These are phyloP conservation scores for Carpinus viminea DNA, from an alignment of 306 rosid species.

Conservation along the genomic window DNA sequence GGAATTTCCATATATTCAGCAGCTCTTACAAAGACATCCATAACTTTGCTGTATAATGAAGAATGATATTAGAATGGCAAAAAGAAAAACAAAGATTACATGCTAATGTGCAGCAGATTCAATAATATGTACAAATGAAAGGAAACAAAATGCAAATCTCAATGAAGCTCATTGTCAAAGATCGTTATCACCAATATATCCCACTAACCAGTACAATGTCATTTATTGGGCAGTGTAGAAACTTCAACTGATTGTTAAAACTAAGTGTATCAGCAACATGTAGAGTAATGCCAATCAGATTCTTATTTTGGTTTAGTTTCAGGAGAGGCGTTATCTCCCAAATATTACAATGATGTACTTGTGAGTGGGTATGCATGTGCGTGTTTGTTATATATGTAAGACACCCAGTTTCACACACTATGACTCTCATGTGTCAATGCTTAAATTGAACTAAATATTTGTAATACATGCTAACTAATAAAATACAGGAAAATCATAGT, in stretches of 20 bases:
- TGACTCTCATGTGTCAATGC: background rate
- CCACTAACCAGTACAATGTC: background rate
- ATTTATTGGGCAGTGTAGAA: background rate
- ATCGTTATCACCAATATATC: background rate
- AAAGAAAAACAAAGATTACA: background rate
- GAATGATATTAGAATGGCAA: conserved; percentile 15
- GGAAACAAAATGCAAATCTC: background rate
- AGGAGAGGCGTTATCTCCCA: background rate
- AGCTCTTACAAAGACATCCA: conserved; percentile 97
- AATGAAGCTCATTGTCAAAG: background rate
- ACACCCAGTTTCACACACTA: background rate
- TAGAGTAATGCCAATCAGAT: background rate
- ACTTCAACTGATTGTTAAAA: background rate
- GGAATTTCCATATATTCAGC: conserved; percentile 96
- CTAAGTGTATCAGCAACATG: background rate
- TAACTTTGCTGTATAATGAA: conserved; percentile 74
- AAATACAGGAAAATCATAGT: background rate
- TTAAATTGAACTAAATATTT: background rate
- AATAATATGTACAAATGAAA: background rate
- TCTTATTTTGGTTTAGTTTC: background rate
- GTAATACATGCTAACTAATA: background rate
- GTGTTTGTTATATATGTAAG: background rate
- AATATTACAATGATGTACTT: background rate
- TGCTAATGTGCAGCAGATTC: conserved; percentile 4
- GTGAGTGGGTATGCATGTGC: background rate